phyloP scores from a whole-genome alignment of 768 basidiomycete species.

The Boletus sensibilis region DNA sequence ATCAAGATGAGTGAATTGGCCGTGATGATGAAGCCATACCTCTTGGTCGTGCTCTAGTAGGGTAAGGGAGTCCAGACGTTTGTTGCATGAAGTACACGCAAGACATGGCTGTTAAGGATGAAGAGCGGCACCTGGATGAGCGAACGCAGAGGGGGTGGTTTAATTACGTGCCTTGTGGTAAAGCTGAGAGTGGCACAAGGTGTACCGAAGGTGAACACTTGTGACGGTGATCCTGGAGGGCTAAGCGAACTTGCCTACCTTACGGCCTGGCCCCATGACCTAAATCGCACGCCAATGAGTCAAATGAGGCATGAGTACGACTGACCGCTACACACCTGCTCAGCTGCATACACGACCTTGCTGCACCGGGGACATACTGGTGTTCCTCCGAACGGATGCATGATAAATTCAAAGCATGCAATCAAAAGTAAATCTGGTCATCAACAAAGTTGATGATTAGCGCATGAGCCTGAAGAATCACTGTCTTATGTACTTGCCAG shows the following conservation, averaged over 20 bases:
- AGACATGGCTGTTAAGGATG: constrained; percentile 63
- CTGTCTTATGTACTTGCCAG: constrained; percentile 11
- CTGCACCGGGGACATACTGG: constrained; percentile 71
- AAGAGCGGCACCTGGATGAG: background rate
- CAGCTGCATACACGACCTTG: constrained; percentile 83
- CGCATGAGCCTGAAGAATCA: background rate
- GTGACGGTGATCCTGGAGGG: background rate
- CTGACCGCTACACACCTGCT: constrained; percentile 57
- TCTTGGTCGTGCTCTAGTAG: constrained; percentile 82
- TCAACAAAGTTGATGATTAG: constrained; percentile 4
- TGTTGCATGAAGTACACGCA: constrained; percentile 71
- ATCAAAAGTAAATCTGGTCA: constrained; percentile 1
- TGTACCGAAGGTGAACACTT: background rate
- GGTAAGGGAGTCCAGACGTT: constrained; percentile 72
- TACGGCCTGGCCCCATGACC: constrained; percentile 86
- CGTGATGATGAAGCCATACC: constrained; percentile 41
- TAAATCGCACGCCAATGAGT: constrained; percentile 30
- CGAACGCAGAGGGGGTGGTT: background rate
- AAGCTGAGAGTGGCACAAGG: constrained; percentile 42
- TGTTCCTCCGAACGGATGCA: constrained; percentile 74
- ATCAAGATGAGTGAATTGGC: constrained; percentile 1
- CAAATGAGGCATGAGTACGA: background rate
- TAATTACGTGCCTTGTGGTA: constrained; percentile 67
- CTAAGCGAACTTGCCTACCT: constrained; percentile 47
- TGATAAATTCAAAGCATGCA: constrained; percentile 28